phyloP scores from a whole-genome alignment of 2,329 filamentous ascomycete genomes.

The Claviceps citrina region DNA sequence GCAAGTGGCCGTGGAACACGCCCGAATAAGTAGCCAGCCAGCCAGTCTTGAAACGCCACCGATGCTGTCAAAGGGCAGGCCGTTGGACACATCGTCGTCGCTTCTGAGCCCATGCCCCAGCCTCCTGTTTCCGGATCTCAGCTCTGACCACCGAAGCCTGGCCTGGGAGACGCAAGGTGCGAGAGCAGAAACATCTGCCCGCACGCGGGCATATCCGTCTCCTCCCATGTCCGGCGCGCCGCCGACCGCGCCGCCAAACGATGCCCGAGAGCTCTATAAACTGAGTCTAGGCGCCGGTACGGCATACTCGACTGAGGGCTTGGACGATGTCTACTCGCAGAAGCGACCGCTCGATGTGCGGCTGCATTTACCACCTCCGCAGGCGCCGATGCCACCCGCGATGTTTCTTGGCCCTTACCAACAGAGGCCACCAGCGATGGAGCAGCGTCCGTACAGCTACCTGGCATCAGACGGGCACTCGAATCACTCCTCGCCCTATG shows the following conservation, averaged over 20 bases:
- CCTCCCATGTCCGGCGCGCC: constrained; percentile 62
- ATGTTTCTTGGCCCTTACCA: constrained; percentile 10
- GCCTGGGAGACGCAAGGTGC: constrained; percentile 4
- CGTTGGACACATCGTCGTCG: constrained; percentile 26
- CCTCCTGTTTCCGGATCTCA: constrained; percentile 36
- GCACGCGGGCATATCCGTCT: constrained; percentile 50
- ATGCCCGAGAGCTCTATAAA: constrained; percentile 41
- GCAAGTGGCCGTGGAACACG: too few species aligned
- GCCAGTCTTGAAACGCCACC: constrained; percentile 24
- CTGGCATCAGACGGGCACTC: constrained; percentile 12
- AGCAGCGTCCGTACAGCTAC: constrained; percentile 12
- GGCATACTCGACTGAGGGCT: constrained; percentile 27
- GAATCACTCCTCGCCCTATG: constrained; percentile 12
- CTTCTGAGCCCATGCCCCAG: constrained; percentile 45
- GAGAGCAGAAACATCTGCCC: constrained; percentile 34
- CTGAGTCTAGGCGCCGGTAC: constrained; percentile 30
- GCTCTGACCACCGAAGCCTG: constrained; percentile 23
- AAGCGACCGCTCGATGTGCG: constrained; percentile 12
- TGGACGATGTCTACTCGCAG: constrained; percentile 33
- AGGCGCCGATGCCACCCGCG: constrained; percentile 11
- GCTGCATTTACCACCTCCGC: constrained; percentile 12
- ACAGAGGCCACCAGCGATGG: constrained; percentile 12
- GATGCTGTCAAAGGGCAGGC: constrained; percentile 39
- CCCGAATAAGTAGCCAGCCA: neutral
- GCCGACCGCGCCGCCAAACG: constrained; percentile 41